Evolutionary conservation across 352 stramenopile species (phyloP).

Genomic region (Phytopythium aichiense): DNA sequence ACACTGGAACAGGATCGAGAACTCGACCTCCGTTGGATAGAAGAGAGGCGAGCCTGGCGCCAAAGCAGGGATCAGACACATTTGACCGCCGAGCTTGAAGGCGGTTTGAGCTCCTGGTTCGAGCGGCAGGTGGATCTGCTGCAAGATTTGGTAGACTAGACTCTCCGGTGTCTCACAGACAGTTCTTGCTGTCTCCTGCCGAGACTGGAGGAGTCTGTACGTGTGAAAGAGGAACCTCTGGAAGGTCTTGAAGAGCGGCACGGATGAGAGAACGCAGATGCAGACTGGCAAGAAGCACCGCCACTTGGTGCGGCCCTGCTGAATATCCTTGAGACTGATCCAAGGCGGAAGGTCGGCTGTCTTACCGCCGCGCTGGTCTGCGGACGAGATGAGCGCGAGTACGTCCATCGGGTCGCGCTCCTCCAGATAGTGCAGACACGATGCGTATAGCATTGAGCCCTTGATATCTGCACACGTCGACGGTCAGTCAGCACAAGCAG

Average conservation of each 20-base stretch:
- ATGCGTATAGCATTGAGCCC: constrained; percentile 43
- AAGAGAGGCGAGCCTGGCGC: constrained; percentile 22
- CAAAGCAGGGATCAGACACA: constrained; percentile 30
- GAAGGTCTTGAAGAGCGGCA: constrained; percentile 56
- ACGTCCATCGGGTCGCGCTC: constrained; percentile 60
- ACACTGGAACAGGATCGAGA: constrained; percentile 66
- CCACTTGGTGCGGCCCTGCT: constrained; percentile 48
- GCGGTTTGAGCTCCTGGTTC: constrained; percentile 24
- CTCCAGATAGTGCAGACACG: constrained; percentile 64
- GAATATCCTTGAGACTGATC: constrained; percentile 67
- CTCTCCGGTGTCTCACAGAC: constrained; percentile 22
- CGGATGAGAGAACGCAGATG: constrained; percentile 54
- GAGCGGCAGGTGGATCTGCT: constrained; percentile 37
- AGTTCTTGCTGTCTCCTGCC: not conserved
- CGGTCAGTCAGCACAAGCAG: not conserved
- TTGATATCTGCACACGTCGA: constrained; percentile 39
- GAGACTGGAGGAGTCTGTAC: constrained; percentile 40
- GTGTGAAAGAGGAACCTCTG: constrained; percentile 37
- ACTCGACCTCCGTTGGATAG: constrained; percentile 57
- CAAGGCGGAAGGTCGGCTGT: constrained; percentile 50
- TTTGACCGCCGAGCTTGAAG: constrained; percentile 34
- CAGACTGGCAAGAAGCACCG: constrained; percentile 63
- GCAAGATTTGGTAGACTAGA: constrained; percentile 51
- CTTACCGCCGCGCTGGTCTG: constrained; percentile 24
- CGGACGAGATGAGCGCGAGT: constrained; percentile 47